These are phyloP conservation scores for Magnusiomyces suaveolens DNA, from an alignment of 1,139 yeast genomes.

Conservation along the genomic window DNA sequence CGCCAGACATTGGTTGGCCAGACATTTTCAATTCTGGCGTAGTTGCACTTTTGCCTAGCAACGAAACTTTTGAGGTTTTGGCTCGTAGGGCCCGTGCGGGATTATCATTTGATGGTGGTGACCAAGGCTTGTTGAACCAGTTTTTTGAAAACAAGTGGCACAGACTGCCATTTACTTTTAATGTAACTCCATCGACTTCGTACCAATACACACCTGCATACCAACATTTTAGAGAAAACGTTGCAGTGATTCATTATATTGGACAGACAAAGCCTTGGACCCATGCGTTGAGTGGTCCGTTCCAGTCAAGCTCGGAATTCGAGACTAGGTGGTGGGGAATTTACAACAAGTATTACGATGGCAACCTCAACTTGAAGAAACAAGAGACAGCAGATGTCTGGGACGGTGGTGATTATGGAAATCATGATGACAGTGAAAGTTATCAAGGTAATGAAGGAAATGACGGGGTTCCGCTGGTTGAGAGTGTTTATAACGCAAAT, in stretches of 20 bases:
- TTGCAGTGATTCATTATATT: constrained; percentile 68
- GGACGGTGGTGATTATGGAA: neutral
- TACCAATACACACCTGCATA: constrained; percentile 79
- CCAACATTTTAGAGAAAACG: constrained; percentile 44
- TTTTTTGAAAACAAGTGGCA: constrained; percentile 59
- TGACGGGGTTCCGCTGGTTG: neutral
- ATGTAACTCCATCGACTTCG: constrained; percentile 74
- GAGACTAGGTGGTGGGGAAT: constrained; percentile 39
- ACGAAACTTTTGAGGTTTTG: constrained; percentile 39
- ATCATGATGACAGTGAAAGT: neutral
- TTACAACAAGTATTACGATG: constrained; percentile 35
- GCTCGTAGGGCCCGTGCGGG: constrained; percentile 29
- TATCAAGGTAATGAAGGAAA: neutral
- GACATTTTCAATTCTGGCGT: constrained; percentile 91
- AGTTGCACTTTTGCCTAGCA: constrained; percentile 54
- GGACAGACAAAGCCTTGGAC: constrained; percentile 82
- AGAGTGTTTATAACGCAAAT: neutral
- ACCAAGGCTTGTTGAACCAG: constrained; percentile 84
- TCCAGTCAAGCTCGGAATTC: constrained; percentile 11
- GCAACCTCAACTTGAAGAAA: constrained; percentile 7
- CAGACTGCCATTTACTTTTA: constrained; percentile 68
- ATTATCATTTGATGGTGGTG: constrained; percentile 84
- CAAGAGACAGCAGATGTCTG: neutral
- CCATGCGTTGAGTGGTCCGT: constrained; percentile 15
- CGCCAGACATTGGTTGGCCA: constrained; percentile 96